Percentiles rank a stretch among this genome's conserved stretches.
These are phyloP conservation scores for Schwanniomyces occidentalis DNA, from an alignment of 805 yeast genomes.

Conservation along the genomic window DNA sequence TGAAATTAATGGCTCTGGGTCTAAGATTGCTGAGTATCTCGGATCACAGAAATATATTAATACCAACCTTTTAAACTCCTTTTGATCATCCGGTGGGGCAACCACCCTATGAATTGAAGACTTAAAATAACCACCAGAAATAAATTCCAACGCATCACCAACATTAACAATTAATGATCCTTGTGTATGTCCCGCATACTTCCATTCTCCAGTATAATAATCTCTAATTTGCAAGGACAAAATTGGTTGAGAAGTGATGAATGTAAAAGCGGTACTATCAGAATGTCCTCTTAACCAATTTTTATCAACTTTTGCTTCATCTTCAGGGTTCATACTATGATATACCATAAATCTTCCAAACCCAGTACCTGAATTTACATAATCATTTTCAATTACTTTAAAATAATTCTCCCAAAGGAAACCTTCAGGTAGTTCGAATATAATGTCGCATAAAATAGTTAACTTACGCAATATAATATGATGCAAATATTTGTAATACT, in stretches of 20 bases:
- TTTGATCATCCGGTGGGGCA: conserved; percentile 27
- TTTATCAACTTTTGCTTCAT: conserved; percentile 23
- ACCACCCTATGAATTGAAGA: conserved; percentile 27
- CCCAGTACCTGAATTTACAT: conserved; percentile 26
- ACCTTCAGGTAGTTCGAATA: conserved; percentile 30
- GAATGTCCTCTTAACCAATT: conserved; percentile 33
- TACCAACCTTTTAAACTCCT: conserved; percentile 21
- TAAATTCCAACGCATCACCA: conserved; percentile 32
- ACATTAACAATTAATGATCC: conserved; percentile 29
- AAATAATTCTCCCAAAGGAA: conserved; percentile 28
- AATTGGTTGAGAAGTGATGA: conserved; percentile 32
- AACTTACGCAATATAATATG: conserved; percentile 21
- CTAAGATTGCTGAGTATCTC: conserved; percentile 17
- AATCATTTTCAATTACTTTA: conserved; percentile 22
- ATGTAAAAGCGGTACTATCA: conserved; percentile 30
- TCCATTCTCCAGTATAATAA: conserved; percentile 30
- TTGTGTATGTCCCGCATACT: conserved; percentile 30
- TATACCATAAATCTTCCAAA: conserved; percentile 32
- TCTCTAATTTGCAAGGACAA: conserved; percentile 31
- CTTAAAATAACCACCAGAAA: conserved; percentile 30
- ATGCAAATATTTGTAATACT: conserved; percentile 24
- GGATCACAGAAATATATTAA: conserved; percentile 27
- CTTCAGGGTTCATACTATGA: conserved; percentile 24
- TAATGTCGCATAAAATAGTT: conserved; percentile 24
- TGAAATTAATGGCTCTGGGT: conserved; percentile 26